phyloP scores from a whole-genome alignment of 169 alveolate genomes.

The Cryptosporidium parvum region DNA sequence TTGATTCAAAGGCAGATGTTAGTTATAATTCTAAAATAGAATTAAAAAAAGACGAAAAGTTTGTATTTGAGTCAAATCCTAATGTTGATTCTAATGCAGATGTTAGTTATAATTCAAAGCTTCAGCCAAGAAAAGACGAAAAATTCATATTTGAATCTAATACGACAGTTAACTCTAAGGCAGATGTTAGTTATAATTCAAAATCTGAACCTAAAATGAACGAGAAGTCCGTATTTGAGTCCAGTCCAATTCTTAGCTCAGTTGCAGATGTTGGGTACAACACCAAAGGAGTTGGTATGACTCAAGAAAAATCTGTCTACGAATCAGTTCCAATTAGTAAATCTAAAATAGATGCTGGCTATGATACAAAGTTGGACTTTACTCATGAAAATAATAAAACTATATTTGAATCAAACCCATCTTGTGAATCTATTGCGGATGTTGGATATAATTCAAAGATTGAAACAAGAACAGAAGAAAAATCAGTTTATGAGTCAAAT shows the following conservation, averaged over 20 bases:
- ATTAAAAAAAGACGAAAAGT: neutral
- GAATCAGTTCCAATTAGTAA: conserved; percentile 5
- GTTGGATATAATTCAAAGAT: conserved; percentile 5
- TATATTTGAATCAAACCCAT: conserved; percentile 28
- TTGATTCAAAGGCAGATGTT: conserved; percentile 7
- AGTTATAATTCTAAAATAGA: neutral
- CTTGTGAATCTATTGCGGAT: conserved; percentile 8
- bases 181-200: conserved; percentile 30
- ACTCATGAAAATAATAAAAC: neutral
- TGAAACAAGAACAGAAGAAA: neutral
- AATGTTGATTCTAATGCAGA: neutral
- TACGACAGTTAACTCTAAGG: neutral
- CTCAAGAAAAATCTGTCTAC: conserved; percentile 15
- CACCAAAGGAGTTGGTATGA: neutral
- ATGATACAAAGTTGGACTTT: neutral
- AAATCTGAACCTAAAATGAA: neutral
- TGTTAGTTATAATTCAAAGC: conserved; percentile 13
- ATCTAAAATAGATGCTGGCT: conserved; percentile 6
- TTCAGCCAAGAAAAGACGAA: neutral
- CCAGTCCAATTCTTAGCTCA: conserved; percentile 4
- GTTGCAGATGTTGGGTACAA: conserved; percentile 29
- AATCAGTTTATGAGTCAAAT: conserved; percentile 9
- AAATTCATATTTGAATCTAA: conserved; percentile 22
- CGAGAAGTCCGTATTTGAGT: conserved; percentile 31
- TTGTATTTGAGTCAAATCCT: conserved; percentile 6